Base-by-base conservation (phyloP, 2,329 filamentous ascomycete genomes). In the Colletotrichum tamarilloi region DNA sequence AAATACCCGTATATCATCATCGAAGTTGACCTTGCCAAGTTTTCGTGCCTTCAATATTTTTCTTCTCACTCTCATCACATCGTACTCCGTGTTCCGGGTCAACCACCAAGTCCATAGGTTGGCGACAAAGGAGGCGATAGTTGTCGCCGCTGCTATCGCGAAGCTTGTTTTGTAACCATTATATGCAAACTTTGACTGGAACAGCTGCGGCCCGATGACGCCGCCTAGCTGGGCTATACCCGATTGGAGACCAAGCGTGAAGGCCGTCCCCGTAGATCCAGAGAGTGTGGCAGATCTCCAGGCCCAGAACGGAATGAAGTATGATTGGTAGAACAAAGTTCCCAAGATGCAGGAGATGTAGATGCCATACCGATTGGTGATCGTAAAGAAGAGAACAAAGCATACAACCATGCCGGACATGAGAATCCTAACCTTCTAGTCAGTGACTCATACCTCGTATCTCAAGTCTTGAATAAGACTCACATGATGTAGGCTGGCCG, bases 281-380 rank as follows among this genome's bases (percentile, higher is more conserved):
- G 77, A 76, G 1, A 86, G 77, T 11, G 83, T 84, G 3, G 83
- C 81, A 4, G 84, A 84, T 53, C 84, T 80, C 84, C 83, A 86
- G 28, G 81, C 81, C 84, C 84, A 87, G 74, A 86, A 85, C 0
- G 85, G 82, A 16, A 87, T 84, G 70, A 86, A 85, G 68, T 84
- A 85, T 4, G 80, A 76, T 9, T 79, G 79, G 71, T 86, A 86
- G 68, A 86, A 85, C 64, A 84, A 79, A 0, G 80, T 84, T 5
- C 85, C 84, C 14, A 88, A 80, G 7, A 84, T 81, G 72, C 84
- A 85, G 5, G 84, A 82, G 2, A 83, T 78, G 75, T 87, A 88
- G 8, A 85, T 82, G 0, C 82, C 84, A 12, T 80, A 77, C n/a
- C 80, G 78, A 49, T 80, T 81, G 19, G 74, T 76, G 16, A 84